phyloP scores from a whole-genome alignment of 2,329 filamentous ascomycete species.

The Aurifilum marmelostoma region DNA sequence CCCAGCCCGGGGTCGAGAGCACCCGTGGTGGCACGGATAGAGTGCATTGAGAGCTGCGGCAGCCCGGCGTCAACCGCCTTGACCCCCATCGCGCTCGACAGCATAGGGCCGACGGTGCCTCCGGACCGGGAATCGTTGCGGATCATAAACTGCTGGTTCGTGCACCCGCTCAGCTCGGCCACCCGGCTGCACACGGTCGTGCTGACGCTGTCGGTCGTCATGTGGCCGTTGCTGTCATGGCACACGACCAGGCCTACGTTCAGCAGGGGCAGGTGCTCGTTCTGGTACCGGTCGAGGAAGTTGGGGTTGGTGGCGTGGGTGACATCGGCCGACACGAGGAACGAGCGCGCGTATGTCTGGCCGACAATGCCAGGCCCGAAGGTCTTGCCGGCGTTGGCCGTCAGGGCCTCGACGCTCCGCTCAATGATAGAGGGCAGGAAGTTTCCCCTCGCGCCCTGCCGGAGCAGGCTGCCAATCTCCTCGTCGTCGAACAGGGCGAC shows the following conservation, averaged over 20 bases:
- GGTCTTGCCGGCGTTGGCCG: slow-evolving; percentile 52
- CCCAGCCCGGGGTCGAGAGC: slow-evolving; percentile 84
- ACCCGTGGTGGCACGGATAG: slow-evolving; percentile 85
- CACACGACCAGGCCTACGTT: slow-evolving; percentile 85
- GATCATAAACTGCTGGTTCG: slow-evolving; percentile 90
- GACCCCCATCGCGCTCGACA: slow-evolving; percentile 79
- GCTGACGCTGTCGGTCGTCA: slow-evolving; percentile 91
- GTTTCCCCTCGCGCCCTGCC: slow-evolving; percentile 88
- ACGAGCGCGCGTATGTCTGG: slow-evolving; percentile 87
- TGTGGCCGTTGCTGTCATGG: slow-evolving; percentile 87
- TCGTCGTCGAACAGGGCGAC: slow-evolving; percentile 97
- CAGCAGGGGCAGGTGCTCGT: slow-evolving; percentile 82
- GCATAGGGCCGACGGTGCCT: slow-evolving; percentile 92
- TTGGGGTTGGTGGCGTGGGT: slow-evolving; percentile 95
- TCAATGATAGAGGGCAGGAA: slow-evolving; percentile 83
- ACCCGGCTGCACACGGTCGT: slow-evolving; percentile 79
- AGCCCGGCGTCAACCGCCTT: slow-evolving; percentile 86
- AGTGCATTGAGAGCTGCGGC: slow-evolving; percentile 93
- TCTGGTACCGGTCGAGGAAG: slow-evolving; percentile 81
- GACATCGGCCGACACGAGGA: slow-evolving; percentile 90
- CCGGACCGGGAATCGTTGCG: slow-evolving; percentile 87
- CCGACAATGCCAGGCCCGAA: slow-evolving; percentile 67
- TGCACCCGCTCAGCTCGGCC: slow-evolving; percentile 71
- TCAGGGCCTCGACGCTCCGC: slow-evolving; percentile 72
- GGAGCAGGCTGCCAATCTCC: slow-evolving; percentile 88